Percentiles rank a stretch among this genome's conserved stretches.
phyloP scores from a whole-genome alignment of 2,329 filamentous ascomycete species.

The Epichloe coenophiala region DNA sequence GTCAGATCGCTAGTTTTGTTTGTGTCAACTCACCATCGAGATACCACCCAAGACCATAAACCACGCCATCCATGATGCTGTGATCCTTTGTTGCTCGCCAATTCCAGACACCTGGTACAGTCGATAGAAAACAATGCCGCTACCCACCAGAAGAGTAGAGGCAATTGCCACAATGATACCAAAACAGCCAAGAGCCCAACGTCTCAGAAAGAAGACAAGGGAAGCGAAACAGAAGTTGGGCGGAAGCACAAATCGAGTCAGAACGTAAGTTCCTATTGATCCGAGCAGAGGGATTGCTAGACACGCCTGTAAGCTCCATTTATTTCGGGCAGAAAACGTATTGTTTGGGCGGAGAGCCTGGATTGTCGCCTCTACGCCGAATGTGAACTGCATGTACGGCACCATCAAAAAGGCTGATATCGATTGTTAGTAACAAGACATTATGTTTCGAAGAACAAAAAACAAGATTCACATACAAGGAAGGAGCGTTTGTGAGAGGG shows the following conservation, averaged over 20 bases:
- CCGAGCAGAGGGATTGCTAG: constrained; percentile 35
- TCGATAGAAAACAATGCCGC: constrained; percentile 41
- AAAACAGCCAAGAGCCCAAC: constrained; percentile 45
- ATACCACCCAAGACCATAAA: constrained; percentile 45
- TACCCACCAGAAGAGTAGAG: constrained; percentile 34
- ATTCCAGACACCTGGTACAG: constrained; percentile 41
- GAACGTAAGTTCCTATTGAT: constrained; percentile 41
- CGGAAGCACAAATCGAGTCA: constrained; percentile 41
- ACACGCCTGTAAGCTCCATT: constrained; percentile 47
- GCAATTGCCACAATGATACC: constrained; percentile 37
- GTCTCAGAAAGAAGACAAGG: constrained; percentile 52
- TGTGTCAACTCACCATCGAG: constrained; percentile 37
- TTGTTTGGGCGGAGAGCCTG: constrained; percentile 38
- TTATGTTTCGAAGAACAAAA: neutral
- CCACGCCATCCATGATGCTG: constrained; percentile 57
- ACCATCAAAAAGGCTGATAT: constrained; percentile 50
- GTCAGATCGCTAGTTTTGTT: neutral
- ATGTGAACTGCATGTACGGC: constrained; percentile 51
- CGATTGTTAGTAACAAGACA: neutral
- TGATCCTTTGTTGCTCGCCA: constrained; percentile 44
- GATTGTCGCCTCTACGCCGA: constrained; percentile 44
- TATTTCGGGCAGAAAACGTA: constrained; percentile 44
- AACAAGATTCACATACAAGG: constrained; percentile 31
- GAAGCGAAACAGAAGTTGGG: constrained; percentile 52
- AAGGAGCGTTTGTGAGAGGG: constrained; percentile 44